Conservation (phyloP, 495 filamentous ascomycete species). For the Aspergillus cristatus region DNA sequence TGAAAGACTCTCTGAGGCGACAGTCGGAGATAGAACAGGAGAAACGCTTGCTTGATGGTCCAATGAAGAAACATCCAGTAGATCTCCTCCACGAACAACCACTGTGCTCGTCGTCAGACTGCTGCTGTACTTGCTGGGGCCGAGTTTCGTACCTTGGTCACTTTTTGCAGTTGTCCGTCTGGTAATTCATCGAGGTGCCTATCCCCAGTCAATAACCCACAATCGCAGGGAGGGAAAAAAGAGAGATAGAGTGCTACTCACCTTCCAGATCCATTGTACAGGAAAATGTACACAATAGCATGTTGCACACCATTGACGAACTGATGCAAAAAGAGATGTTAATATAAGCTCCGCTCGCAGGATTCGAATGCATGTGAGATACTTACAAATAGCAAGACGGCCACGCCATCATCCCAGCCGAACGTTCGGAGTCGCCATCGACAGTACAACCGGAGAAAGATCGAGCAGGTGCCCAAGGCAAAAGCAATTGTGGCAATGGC, state of each 20-base stretch:
- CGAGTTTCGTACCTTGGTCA: conserved; percentile 4
- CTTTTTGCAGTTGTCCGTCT: background rate
- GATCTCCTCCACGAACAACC: conserved; percentile 11
- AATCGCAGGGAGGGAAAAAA: too few relatives aligned
- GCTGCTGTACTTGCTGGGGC: too few relatives aligned
- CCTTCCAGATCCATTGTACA: conserved; percentile 3
- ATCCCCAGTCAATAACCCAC: too few relatives aligned
- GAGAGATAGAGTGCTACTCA: too few relatives aligned
- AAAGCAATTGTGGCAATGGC: background rate
- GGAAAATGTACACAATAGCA: conserved; percentile 1
- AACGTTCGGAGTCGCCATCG: conserved; percentile 1
- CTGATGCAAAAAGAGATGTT: background rate
- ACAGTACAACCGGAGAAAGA: conserved; percentile 3
- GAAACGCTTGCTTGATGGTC: conserved; percentile 19
- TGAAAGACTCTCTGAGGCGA: conserved; percentile 4
- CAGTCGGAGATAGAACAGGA: conserved; percentile 33
- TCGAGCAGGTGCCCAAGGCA: conserved; percentile 1
- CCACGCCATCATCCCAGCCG: conserved; percentile 1
- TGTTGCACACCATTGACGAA: conserved; percentile 2
- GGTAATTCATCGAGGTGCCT: background rate
- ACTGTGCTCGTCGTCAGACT: too few relatives aligned
- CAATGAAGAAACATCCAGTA: conserved; percentile 16
- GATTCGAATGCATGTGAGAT: too few relatives aligned
- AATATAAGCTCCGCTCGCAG: background rate
- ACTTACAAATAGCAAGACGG: conserved; percentile 2